phyloP scores from a whole-genome alignment of 2,329 filamentous ascomycete species.

The Talaromyces sp. region DNA sequence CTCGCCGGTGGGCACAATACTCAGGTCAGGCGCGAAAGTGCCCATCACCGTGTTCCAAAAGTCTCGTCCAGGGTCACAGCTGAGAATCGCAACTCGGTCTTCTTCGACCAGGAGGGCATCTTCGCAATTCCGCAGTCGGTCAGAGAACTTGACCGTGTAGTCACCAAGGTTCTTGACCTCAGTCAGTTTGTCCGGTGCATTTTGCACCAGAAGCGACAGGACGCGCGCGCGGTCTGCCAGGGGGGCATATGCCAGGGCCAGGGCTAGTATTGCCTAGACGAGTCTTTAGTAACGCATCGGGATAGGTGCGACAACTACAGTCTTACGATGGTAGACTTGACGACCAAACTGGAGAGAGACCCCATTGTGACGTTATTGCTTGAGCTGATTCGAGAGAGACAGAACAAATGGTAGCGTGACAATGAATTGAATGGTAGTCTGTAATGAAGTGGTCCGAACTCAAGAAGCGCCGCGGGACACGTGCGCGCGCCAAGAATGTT shows the following conservation, averaged over 20 bases:
- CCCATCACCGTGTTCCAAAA: slow-evolving; percentile 15
- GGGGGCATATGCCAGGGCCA: neutral
- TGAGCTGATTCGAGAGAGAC: neutral
- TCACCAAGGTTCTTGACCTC: slow-evolving; percentile 10
- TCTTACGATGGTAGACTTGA: neutral
- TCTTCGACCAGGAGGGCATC: slow-evolving; percentile 14
- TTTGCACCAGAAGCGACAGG: slow-evolving; percentile 9
- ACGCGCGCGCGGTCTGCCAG: neutral
- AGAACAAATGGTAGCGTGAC: neutral
- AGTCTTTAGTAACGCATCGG: neutral
- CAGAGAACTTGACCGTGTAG: slow-evolving; percentile 9
- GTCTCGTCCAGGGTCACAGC: slow-evolving; percentile 10
- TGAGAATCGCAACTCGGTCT: slow-evolving; percentile 10
- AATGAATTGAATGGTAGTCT: neutral
- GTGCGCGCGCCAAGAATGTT: neutral
- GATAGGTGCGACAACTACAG: neutral
- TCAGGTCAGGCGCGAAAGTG: slow-evolving; percentile 7
- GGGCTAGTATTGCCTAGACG: neutral
- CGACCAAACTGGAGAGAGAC: neutral
- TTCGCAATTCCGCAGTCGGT: slow-evolving; percentile 17
- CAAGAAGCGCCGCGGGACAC: neutral
- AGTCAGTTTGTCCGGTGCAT: slow-evolving; percentile 11
- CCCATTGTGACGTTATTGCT: neutral
- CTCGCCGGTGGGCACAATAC: slow-evolving; percentile 1
- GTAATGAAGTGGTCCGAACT: neutral